Evolutionary conservation across 345 rosid species (phyloP).

Genomic region (Laguncularia racemosa): DNA sequence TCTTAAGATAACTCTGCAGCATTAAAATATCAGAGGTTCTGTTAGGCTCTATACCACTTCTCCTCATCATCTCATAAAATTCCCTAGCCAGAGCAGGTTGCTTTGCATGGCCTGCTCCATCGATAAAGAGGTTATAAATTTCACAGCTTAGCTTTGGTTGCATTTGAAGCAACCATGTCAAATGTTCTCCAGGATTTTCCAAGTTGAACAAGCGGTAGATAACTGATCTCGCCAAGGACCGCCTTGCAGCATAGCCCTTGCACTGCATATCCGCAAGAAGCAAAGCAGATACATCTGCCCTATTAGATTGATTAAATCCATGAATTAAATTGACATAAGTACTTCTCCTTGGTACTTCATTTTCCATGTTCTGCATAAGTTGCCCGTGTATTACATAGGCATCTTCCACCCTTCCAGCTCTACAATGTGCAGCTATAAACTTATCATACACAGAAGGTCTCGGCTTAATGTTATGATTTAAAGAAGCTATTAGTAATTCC

Average conservation of each 20-base stretch:
- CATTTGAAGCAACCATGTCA: slow-evolving; percentile 38
- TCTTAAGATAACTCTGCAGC: slow-evolving; percentile 61
- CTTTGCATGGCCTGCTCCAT: slow-evolving; percentile 68
- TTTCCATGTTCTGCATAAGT: slow-evolving; percentile 23
- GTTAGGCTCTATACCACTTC: slow-evolving; percentile 38
- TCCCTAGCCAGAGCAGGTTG: slow-evolving; percentile 63
- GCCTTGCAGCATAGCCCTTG: slow-evolving; percentile 39
- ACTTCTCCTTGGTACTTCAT: slow-evolving; percentile 12
- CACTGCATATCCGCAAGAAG: slow-evolving; percentile 76
- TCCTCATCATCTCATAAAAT: slow-evolving; percentile 55
- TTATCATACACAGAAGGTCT: slow-evolving; percentile 24
- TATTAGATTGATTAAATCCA: slow-evolving; percentile 36
- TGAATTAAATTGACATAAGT: slow-evolving; percentile 42
- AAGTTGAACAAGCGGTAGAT: slow-evolving; percentile 34
- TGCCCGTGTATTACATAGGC: slow-evolving; percentile 45
- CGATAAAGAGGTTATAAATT: slow-evolving; percentile 48
- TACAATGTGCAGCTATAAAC: slow-evolving; percentile 56
- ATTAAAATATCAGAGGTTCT: slow-evolving; percentile 31
- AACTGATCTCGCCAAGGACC: slow-evolving; percentile 38
- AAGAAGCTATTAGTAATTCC: slow-evolving; percentile 41
- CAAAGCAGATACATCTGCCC: slow-evolving; percentile 53
- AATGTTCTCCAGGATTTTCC: slow-evolving; percentile 36
- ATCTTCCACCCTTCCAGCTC: slow-evolving; percentile 46
- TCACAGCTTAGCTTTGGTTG: slow-evolving; percentile 25
- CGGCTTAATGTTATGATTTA: slow-evolving; percentile 37